phyloP scores from a whole-genome alignment of 2,329 filamentous ascomycete species.

The Xylaria arbuscula region DNA sequence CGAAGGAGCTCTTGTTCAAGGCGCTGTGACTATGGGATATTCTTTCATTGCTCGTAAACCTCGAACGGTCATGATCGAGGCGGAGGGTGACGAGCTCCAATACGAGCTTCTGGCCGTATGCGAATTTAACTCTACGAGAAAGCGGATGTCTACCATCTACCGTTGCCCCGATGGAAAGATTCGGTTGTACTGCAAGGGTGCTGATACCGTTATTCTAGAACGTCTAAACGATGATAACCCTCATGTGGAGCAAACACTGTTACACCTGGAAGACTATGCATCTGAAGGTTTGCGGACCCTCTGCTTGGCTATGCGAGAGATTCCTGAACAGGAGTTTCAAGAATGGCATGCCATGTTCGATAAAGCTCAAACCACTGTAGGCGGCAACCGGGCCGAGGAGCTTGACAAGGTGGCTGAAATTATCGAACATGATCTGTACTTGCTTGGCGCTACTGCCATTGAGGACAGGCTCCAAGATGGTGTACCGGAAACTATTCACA shows the following conservation, averaged over 20 bases:
- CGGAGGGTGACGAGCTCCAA: slow-evolving; percentile 76
- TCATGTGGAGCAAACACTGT: slow-evolving; percentile 87
- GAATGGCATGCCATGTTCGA: slow-evolving; percentile 91
- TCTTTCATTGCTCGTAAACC: slow-evolving; percentile 92
- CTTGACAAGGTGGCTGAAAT: slow-evolving; percentile 96
- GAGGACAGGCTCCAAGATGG: slow-evolving; percentile 97
- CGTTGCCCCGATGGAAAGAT: slow-evolving; percentile 96
- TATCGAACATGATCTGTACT: slow-evolving; percentile 90
- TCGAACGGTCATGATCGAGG: slow-evolving; percentile 84
- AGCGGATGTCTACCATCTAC: slow-evolving; percentile 98
- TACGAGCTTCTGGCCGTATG: slow-evolving; percentile 96
- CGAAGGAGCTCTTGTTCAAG: slow-evolving; percentile 95
- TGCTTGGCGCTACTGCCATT: slow-evolving; percentile 95
- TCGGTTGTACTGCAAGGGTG: slow-evolving; percentile 93
- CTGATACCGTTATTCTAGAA: slow-evolving; percentile 96
- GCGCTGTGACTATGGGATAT: slow-evolving; percentile 86
- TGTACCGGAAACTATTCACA: slow-evolving; percentile 97
- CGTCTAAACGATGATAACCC: slow-evolving; percentile 85
- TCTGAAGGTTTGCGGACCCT: slow-evolving; percentile 95
- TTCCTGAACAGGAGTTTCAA: slow-evolving; percentile 87
- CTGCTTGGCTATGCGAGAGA: slow-evolving; percentile 92
- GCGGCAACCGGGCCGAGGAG: slow-evolving; percentile 92
- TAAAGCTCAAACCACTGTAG: slow-evolving; percentile 86
- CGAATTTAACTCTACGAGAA: slow-evolving; percentile 97
- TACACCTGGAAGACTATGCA: slow-evolving; percentile 98